Evolutionary conservation across 1,284 basidiomycete genomes (phyloP), one percentile per base, ranked within the genome.

Genomic region (Termitomyces sp.): DNA sequence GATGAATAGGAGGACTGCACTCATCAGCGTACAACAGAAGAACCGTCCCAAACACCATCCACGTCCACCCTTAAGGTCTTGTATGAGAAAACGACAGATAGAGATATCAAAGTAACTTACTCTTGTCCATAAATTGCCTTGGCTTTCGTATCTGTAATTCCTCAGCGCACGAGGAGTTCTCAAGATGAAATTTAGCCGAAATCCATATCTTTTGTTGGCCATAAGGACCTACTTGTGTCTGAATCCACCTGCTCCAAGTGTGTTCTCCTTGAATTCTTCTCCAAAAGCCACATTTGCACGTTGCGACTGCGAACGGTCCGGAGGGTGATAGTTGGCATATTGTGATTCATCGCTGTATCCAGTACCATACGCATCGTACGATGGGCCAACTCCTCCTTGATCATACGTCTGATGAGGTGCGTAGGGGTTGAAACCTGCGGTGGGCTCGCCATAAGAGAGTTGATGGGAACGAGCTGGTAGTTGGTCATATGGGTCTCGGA

Each of bases 1-100:
- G 58, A 90, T 64, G 45, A 91, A 64, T 30, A 92, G 63, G 66
- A 90, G 81, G 33, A 87, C 54, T 28, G 73, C 64, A n/a, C 80
- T 79, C 78, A 88, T 75, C 30, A 90, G 56, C 9, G 83, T 81
- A 68, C 88, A 90, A 64, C 84, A 86, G 66, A 79, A 85, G 67
- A 89, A 84, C 58, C 88, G 69, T 46, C 84, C 81, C 38, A 80
- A 68, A 64, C 83, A 86, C 33, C 78, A 67, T 40, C 71, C 75
- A 56, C 82, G 70, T 47, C 82, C 72, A 21, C 87, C 83, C 82
- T 85, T 50, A 26, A 31, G 21, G 15, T 34, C 30, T 63, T 21
- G 28, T 26, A 53, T 53, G 49, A 60, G 44, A 39, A 31, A 38
- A 48, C 40, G 19, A 54, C 60, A 46, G 48, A 34, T 40, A 42